Evolutionary conservation across 108 stramenopile genomes (phyloP).

Genomic region (Cylindrotheca fusiformis): DNA sequence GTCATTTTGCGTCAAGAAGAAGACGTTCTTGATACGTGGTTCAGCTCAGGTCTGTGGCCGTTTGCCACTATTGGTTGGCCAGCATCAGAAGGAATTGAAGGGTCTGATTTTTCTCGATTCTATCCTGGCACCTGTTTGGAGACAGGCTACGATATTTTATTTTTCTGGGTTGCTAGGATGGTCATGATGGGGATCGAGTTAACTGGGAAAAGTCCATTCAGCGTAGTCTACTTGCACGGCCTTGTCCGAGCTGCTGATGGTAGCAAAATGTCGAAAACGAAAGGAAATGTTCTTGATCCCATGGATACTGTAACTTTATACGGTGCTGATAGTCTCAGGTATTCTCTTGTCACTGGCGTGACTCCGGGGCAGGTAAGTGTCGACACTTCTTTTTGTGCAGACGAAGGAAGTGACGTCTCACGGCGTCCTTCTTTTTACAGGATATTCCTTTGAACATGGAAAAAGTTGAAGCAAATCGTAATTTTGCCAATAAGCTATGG

Average conservation of each 20-base stretch:
- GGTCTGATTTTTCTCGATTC: slow-evolving; percentile 80
- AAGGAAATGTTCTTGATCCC: slow-evolving; percentile 99
- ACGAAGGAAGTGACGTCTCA: not conserved
- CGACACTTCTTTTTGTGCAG: not conserved
- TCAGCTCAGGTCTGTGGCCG: slow-evolving; percentile 97
- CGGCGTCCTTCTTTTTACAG: slow-evolving; percentile 6
- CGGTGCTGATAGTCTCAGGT: slow-evolving; percentile 92
- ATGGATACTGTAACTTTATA: slow-evolving; percentile 91
- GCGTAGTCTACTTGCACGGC: slow-evolving; percentile 91
- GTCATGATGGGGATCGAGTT: slow-evolving; percentile 96
- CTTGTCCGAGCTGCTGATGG: slow-evolving; percentile 95
- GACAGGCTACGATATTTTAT: slow-evolving; percentile 99
- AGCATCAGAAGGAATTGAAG: slow-evolving; percentile 53
- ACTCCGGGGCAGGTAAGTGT: slow-evolving; percentile 87
- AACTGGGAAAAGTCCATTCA: slow-evolving; percentile 92
- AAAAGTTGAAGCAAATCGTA: slow-evolving; percentile 83
- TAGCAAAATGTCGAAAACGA: slow-evolving; percentile 98
- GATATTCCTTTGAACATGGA: slow-evolving; percentile 92
- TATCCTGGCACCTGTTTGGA: slow-evolving; percentile 95
- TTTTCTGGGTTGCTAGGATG: slow-evolving; percentile 99
- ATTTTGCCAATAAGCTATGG: slow-evolving; percentile 99
- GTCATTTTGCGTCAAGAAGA: slow-evolving; percentile 88
- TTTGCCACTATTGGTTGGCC: slow-evolving; percentile 96
- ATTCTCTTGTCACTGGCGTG: slow-evolving; percentile 92
- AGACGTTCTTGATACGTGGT: slow-evolving; percentile 98